These are phyloP conservation scores for Termitomyces heimii DNA, from an alignment of 768 basidiomycete species.

Conservation along the genomic window DNA sequence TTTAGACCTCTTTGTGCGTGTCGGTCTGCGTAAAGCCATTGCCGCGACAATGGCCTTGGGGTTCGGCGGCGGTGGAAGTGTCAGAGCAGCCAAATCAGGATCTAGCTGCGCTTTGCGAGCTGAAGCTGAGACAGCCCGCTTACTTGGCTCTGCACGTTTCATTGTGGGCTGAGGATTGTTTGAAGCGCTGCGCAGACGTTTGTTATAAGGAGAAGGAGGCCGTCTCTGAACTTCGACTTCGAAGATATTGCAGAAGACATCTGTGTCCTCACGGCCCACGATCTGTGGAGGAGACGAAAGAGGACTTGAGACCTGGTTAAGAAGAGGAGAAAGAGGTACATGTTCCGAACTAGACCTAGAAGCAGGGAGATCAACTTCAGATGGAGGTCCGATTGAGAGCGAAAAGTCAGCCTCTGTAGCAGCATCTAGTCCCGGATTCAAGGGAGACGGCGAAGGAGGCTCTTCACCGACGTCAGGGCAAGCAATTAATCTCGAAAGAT, in stretches of 20 bases:
- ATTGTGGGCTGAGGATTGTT: slow-evolving; percentile 2
- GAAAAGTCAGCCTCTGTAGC: background rate
- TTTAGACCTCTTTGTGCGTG: background rate
- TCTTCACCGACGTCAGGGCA: slow-evolving; percentile 3
- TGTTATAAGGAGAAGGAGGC: slow-evolving; percentile 9
- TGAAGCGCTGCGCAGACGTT: slow-evolving; percentile 11
- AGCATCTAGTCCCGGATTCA: background rate
- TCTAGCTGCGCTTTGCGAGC: slow-evolving; percentile 1
- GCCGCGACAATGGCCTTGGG: background rate
- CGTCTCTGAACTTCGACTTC: slow-evolving; percentile 3
- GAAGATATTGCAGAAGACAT: slow-evolving; percentile 12
- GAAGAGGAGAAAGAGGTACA: slow-evolving; percentile 4
- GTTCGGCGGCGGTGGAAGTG: slow-evolving; percentile 11
- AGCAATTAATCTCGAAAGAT: slow-evolving; percentile 2
- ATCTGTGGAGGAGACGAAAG: slow-evolving; percentile 10
- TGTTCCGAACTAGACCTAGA: background rate
- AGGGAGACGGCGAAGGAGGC: slow-evolving; percentile 6
- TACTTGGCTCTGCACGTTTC: background rate
- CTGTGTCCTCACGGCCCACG: background rate
- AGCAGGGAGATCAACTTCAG: background rate
- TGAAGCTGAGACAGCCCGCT: slow-evolving; percentile 6
- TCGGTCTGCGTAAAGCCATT: background rate
- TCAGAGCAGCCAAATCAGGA: slow-evolving; percentile 4
- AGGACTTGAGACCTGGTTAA: slow-evolving; percentile 10
- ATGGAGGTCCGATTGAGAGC: slow-evolving; percentile 4